Base-by-base conservation (phyloP, 2,329 filamentous ascomycete species). In the Paraconiothyrium brasiliense region DNA sequence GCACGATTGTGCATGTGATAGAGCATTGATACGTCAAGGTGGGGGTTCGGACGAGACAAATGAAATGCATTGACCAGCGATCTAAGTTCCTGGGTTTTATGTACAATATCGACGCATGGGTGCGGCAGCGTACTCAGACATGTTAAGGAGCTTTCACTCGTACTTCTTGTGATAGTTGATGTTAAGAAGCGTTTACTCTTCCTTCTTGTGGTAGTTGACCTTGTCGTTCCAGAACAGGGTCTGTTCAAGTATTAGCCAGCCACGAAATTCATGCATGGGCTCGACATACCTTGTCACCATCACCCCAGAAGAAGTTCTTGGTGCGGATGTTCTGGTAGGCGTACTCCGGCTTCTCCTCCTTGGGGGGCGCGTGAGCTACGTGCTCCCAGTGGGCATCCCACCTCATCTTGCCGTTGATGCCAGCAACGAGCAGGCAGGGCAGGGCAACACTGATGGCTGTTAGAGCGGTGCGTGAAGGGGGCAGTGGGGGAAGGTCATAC, bases 341-440 rank as follows among this genome's bases (percentile, higher is more conserved):
- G 84, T 98, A 99, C 85, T 98, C 92, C 75, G 87, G 83, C 78
- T 92, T 91, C 84, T 99, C 95, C 85, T 97, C 93, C 71, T 94
- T 85, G 69, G 95, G 92, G 63, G 91, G 88, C 81, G 92, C 83
- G 84, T 98, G 94, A 57, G 81, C 83, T 88, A 91, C 93, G 87
- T 99, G 95, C 83, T 96, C 92, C 94, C 94, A 98, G 84, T 99
- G 95, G 84, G 96, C 92, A 75, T 88, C 89, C 93, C 93, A 99
- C 67, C 97, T 89, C 78, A 90, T 89, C 81, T 91, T 97, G 74
- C 94, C 94, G 81, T 99, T 99, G 82, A 89, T 84, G 70, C 83
- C 80, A 63, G 91, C 89, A 69, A 93, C 83, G 70, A 90, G 82
- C 61, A 98, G 84, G 79, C 82, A 85, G 59, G 94, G 94, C 68